Conservation (phyloP, 169 alveolate genomes). For the Plasmodium malariae region DNA sequence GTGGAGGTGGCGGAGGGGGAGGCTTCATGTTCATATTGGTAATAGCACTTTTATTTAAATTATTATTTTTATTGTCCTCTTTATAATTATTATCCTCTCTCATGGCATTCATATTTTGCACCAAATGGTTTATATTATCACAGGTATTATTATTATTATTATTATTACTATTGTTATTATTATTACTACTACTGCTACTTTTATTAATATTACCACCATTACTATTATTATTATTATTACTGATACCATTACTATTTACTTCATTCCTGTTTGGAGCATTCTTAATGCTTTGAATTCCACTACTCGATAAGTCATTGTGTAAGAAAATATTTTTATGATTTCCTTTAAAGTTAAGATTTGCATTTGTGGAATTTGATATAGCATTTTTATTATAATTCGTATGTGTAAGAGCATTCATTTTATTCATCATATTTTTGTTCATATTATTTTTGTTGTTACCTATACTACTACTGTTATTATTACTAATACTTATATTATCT, state of each 20-base stretch:
- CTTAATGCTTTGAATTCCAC: constrained; percentile 14
- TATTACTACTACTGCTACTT: neutral
- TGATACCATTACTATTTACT: neutral
- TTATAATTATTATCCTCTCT: constrained; percentile 28
- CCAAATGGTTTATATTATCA: constrained; percentile 17
- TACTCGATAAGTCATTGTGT: neutral
- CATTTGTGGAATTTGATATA: constrained; percentile 3
- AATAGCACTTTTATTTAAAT: constrained; percentile 15
- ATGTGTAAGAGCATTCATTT: neutral
- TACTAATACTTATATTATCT: constrained; percentile 7
- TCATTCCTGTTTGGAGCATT: constrained; percentile 8
- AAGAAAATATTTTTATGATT: constrained; percentile 5
- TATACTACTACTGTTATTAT: neutral
- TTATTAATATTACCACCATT: too few relatives aligned
- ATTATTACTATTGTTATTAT: neutral
- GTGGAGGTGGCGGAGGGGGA: constrained; percentile 39
- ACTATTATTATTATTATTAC: neutral
- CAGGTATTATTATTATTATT: neutral
- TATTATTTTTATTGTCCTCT: constrained; percentile 33
- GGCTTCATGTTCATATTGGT: constrained; percentile 15
- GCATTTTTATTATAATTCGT: constrained; percentile 22
- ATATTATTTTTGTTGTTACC: neutral
- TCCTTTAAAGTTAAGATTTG: constrained; percentile 8
- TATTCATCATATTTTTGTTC: constrained; percentile 24
- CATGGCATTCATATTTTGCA: constrained; percentile 25